phyloP scores from a whole-genome alignment of 495 filamentous ascomycete species.

The Cryomyces minteri region DNA sequence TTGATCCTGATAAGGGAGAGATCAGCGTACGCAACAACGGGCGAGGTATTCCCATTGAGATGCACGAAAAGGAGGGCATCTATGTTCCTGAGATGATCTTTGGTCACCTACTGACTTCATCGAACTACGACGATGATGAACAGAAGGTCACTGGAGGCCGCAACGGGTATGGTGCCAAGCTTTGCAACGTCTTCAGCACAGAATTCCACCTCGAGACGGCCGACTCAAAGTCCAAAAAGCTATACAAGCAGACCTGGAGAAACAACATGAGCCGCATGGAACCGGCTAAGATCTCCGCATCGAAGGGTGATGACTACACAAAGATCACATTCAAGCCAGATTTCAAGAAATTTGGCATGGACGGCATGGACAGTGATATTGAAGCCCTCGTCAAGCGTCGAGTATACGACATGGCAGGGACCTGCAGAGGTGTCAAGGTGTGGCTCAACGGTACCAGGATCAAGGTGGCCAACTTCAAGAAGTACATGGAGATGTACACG shows the following conservation, averaged over 20 bases:
- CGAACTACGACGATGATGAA: conserved; percentile 90
- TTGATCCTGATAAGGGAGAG: conserved; percentile 61
- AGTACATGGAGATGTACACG: conserved; percentile 95
- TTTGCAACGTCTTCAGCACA: conserved; percentile 93
- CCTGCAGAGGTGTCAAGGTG: conserved; percentile 59
- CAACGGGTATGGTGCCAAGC: conserved; percentile 96
- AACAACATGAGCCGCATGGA: conserved; percentile 84
- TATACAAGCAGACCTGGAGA: conserved; percentile 90
- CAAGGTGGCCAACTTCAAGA: conserved; percentile 61
- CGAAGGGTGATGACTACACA: conserved; percentile 72
- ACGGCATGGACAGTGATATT: conserved; percentile 84
- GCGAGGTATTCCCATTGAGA: conserved; percentile 84
- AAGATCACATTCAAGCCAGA: conserved; percentile 86
- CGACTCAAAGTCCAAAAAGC: conserved; percentile 66
- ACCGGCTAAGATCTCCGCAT: conserved; percentile 62
- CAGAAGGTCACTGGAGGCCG: conserved; percentile 96
- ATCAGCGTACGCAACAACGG: conserved; percentile 96
- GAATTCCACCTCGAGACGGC: conserved; percentile 80
- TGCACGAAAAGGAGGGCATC: conserved; percentile 77
- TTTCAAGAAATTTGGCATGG: conserved; percentile 74
- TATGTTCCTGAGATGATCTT: conserved; percentile 96
- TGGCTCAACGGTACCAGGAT: conserved; percentile 68
- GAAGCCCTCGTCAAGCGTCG: conserved; percentile 80
- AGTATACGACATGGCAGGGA: conserved; percentile 94
- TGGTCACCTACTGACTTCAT: conserved; percentile 84